A percentile compares a stretch with the other conserved stretches of the same genome.
phyloP scores from a whole-genome alignment of 164 flowering plant species.

The Macadamia tetraphylla region DNA sequence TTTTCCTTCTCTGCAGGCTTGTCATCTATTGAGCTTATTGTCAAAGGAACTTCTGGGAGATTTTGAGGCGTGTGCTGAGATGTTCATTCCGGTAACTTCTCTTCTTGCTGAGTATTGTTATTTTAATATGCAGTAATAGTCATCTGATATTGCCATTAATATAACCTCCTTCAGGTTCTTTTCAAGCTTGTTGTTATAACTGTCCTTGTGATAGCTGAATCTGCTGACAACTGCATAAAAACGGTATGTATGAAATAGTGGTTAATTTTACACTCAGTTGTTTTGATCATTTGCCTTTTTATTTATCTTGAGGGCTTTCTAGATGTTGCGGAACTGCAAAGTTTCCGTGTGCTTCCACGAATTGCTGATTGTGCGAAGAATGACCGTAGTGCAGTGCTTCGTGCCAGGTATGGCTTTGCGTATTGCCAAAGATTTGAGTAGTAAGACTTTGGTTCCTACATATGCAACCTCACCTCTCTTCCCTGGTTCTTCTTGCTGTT shows the following conservation, averaged over 20 bases:
- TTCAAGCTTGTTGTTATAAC: conserved; percentile 99
- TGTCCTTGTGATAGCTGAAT: conserved; percentile 95
- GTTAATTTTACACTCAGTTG: not conserved
- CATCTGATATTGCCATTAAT: not conserved
- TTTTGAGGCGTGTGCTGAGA: conserved; percentile 95
- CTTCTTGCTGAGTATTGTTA: not conserved
- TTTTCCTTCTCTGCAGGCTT: conserved; percentile 50
- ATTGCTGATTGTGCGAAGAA: conserved; percentile 90
- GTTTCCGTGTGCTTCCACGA: conserved; percentile 89
- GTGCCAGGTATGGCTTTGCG: conserved; percentile 65
- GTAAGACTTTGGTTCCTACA: not conserved
- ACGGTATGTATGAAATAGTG: conserved; percentile 46
- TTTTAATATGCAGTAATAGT: not conserved
- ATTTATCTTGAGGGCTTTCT: conserved; percentile 12
- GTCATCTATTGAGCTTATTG: conserved; percentile 78
- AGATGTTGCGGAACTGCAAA: conserved; percentile 99
- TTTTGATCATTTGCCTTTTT: not conserved
- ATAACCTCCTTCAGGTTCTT: conserved; percentile 61
- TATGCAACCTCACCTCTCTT: not conserved
- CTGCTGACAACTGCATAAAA: conserved; percentile 98
- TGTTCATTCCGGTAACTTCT: conserved; percentile 81
- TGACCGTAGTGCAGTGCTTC: conserved; percentile 85
- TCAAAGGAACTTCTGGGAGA: conserved; percentile 98
- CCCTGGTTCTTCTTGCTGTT: not conserved
- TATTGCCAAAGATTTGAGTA: too few species aligned